Evolutionary conservation across 306 rosid species (phyloP).

Genomic region (Fagus sylvatica): DNA sequence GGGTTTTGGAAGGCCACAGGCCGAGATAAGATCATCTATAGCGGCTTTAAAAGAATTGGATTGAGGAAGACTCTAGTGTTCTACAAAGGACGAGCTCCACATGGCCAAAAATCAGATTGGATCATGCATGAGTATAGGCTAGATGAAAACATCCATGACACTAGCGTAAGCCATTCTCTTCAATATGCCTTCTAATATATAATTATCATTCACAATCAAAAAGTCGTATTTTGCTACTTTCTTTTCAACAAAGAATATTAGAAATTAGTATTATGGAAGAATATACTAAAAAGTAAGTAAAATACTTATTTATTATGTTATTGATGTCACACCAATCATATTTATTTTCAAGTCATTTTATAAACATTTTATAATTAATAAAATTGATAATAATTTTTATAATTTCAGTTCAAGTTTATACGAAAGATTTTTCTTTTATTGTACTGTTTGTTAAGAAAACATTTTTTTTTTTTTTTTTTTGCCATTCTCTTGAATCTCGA

Average conservation of each 20-base stretch:
- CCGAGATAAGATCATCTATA: constrained; percentile 55
- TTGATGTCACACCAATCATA: too few species aligned
- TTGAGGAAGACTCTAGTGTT: constrained; percentile 61
- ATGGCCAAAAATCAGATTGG: constrained; percentile 65
- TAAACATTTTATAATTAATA: too few species aligned
- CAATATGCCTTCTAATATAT: neutral
- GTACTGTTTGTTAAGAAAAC: too few species aligned
- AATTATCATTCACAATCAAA: neutral
- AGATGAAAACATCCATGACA: constrained; percentile 40
- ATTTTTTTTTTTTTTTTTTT: neutral
- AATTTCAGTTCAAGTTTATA: too few species aligned
- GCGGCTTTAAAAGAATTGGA: constrained; percentile 47
- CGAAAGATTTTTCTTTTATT: too few species aligned
- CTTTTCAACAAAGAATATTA: neutral
- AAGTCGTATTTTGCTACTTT: neutral
- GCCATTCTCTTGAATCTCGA: too few species aligned
- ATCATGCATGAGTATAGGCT: constrained; percentile 68
- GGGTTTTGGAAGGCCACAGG: constrained; percentile 74
- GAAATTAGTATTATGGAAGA: too few species aligned
- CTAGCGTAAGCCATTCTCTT: constrained; percentile 29
- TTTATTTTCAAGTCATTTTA: too few species aligned
- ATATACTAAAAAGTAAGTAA: too few species aligned
- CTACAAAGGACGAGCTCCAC: constrained; percentile 67
- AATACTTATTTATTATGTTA: too few species aligned
- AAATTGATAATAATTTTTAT: too few species aligned